Percentiles rank a stretch among this genome's conserved stretches.
Evolutionary conservation across 805 yeast species (phyloP).

Genomic region (Lachancea waltii): DNA sequence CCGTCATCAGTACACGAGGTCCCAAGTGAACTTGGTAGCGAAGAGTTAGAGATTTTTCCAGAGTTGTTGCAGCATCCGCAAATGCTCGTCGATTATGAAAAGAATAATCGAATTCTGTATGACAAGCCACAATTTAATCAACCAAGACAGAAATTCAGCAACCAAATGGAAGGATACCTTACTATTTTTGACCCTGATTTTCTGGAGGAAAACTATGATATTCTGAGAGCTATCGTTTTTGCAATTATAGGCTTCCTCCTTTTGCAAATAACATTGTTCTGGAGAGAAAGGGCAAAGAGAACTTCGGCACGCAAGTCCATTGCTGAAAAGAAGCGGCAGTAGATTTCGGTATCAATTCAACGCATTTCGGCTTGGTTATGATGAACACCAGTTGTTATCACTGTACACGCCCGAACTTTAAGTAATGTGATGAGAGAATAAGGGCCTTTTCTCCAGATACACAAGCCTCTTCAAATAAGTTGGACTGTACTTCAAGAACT

Average conservation of each 20-base stretch:
- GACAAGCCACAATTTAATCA: conserved; percentile 29
- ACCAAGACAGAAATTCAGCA: conserved; percentile 28
- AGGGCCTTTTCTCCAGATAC: too few relatives aligned
- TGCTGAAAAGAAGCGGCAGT: not conserved
- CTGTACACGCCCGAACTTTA: too few relatives aligned
- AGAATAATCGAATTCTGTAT: conserved; percentile 38
- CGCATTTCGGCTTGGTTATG: too few relatives aligned
- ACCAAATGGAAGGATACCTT: conserved; percentile 11
- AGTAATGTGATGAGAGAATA: too few relatives aligned
- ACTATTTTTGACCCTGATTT: conserved; percentile 23
- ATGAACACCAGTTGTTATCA: too few relatives aligned
- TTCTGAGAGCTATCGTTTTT: conserved; percentile 18
- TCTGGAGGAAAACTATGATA: conserved; percentile 16
- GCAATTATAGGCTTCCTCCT: conserved; percentile 13
- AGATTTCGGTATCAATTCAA: not conserved
- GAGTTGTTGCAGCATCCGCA: conserved; percentile 48
- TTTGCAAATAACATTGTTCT: not conserved
- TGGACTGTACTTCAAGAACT: too few relatives aligned
- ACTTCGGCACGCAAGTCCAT: not conserved
- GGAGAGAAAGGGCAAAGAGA: not conserved
- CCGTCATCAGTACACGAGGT: conserved; percentile 40
- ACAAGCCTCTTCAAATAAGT: too few relatives aligned
- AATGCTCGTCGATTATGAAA: conserved; percentile 47
- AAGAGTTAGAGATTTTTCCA: conserved; percentile 42
- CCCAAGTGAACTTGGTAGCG: conserved; percentile 31